phyloP scores from a whole-genome alignment of 2,329 filamentous ascomycete species.

The Leptographium procerum region DNA sequence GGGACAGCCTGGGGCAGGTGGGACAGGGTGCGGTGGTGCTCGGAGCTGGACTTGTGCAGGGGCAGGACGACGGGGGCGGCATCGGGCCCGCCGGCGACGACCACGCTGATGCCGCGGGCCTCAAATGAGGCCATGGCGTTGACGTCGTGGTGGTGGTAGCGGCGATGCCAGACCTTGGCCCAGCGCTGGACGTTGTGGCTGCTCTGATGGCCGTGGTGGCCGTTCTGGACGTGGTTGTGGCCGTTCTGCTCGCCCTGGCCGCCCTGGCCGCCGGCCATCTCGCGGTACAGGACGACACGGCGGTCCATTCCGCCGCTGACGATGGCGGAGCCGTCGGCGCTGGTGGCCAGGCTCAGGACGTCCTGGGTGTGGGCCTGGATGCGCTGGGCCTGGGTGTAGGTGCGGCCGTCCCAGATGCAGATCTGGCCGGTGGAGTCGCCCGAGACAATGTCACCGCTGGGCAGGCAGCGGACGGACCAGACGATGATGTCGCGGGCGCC shows the following conservation, averaged over 20 bases:
- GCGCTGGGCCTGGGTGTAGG: constrained; percentile 76
- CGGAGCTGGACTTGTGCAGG: constrained; percentile 62
- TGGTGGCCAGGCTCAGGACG: constrained; percentile 76
- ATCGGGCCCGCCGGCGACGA: constrained; percentile 88
- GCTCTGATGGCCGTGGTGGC: not conserved
- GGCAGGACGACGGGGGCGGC: constrained; percentile 74
- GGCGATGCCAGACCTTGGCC: constrained; percentile 74
- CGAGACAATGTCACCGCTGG: constrained; percentile 82
- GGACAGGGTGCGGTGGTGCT: constrained; percentile 74
- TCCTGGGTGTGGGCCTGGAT: constrained; percentile 83
- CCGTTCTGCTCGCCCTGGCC: no score
- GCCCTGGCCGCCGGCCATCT: constrained; percentile 34
- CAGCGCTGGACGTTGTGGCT: constrained; percentile 46
- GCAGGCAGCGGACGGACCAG: constrained; percentile 84
- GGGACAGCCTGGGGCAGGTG: constrained; percentile 70
- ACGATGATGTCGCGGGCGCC: constrained; percentile 79
- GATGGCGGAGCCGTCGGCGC: constrained; percentile 67
- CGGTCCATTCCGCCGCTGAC: constrained; percentile 89
- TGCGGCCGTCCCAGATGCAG: constrained; percentile 87
- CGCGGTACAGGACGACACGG: constrained; percentile 72
- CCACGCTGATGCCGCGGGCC: constrained; percentile 67
- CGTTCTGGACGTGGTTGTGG: no score
- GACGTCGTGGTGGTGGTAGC: constrained; percentile 88
- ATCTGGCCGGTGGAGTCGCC: constrained; percentile 92
- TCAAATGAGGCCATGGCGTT: constrained; percentile 91